A percentile compares a stretch with the other conserved stretches of the same genome.
phyloP scores from a whole-genome alignment of 1,284 basidiomycete genomes.

The Trichosporon ovoides region DNA sequence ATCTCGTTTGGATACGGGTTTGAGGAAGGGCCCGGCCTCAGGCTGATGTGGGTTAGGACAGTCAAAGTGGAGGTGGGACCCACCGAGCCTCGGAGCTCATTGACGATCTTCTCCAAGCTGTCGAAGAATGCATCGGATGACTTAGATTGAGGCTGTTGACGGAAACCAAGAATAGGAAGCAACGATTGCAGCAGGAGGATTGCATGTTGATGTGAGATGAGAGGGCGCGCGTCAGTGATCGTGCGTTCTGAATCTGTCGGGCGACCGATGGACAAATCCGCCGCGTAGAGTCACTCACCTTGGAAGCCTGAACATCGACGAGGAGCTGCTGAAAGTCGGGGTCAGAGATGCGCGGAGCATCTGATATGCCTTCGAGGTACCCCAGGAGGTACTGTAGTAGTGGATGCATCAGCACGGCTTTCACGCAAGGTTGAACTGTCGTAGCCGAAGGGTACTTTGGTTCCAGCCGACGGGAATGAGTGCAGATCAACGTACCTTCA shows the following conservation, averaged over 20 bases:
- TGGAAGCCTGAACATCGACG: slow-evolving; percentile 46
- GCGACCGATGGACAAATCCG: background rate
- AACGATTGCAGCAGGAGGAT: background rate
- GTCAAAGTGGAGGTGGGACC: slow-evolving; percentile 33
- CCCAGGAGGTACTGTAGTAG: slow-evolving; percentile 48
- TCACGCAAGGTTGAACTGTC: background rate
- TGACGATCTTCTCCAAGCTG: slow-evolving; percentile 75
- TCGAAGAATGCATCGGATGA: slow-evolving; percentile 85
- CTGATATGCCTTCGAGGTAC: slow-evolving; percentile 45
- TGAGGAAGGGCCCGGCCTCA: slow-evolving; percentile 81
- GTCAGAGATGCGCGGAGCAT: slow-evolving; percentile 44
- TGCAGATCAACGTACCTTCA: slow-evolving; percentile 39
- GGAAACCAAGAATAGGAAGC: background rate
- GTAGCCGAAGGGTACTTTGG: background rate
- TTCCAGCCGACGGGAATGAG: background rate
- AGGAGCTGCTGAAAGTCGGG: slow-evolving; percentile 48
- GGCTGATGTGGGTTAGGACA: slow-evolving; percentile 52
- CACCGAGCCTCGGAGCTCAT: slow-evolving; percentile 75
- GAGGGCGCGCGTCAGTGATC: slow-evolving; percentile 7
- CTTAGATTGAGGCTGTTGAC: slow-evolving; percentile 51
- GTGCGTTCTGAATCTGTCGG: background rate
- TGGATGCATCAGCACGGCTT: slow-evolving; percentile 32
- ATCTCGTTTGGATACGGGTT: slow-evolving; percentile 78
- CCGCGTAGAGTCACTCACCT: slow-evolving; percentile 34
- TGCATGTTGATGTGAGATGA: background rate